Evolutionary conservation across 2,329 filamentous ascomycete species (phyloP).

Genomic region (Penicillium rolfsii): DNA sequence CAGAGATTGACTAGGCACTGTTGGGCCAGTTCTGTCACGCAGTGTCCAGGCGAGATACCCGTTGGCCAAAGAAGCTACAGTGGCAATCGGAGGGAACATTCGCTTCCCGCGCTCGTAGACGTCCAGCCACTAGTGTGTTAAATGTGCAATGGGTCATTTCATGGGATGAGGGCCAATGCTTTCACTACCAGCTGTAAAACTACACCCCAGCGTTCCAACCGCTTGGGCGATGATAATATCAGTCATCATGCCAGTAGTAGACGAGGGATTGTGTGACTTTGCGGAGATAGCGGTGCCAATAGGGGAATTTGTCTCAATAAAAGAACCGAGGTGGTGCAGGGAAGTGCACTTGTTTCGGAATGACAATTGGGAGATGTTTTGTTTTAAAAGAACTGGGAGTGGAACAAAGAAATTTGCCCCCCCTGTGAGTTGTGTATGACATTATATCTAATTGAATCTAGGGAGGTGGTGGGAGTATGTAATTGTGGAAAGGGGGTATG

Average conservation of each 20-base stretch:
- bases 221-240: constrained; percentile 22
- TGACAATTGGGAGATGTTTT: not conserved
- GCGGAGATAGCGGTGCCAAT: not conserved
- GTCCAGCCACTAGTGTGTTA: constrained; percentile 37
- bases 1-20: constrained; percentile 16
- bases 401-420: not conserved
- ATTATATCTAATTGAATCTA: not conserved
- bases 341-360: not conserved
- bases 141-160: constrained; percentile 23
- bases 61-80: constrained; percentile 58
- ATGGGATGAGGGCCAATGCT: not conserved
- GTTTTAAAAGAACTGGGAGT: not conserved
- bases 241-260: constrained; percentile 3
- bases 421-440: not conserved
- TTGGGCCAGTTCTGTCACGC: constrained; percentile 15
- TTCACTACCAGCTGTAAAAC: constrained; percentile 20
- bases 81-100: constrained; percentile 55
- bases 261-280: not conserved
- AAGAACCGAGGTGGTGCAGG: not conserved
- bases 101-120: constrained; percentile 56
- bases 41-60: constrained; percentile 40
- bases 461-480: not conserved
- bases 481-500: not conserved
- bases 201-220: constrained; percentile 25
- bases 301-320: not conserved